Base-by-base conservation (phyloP, 768 basidiomycete genomes). In the Xerocomellus chrysenteron region DNA sequence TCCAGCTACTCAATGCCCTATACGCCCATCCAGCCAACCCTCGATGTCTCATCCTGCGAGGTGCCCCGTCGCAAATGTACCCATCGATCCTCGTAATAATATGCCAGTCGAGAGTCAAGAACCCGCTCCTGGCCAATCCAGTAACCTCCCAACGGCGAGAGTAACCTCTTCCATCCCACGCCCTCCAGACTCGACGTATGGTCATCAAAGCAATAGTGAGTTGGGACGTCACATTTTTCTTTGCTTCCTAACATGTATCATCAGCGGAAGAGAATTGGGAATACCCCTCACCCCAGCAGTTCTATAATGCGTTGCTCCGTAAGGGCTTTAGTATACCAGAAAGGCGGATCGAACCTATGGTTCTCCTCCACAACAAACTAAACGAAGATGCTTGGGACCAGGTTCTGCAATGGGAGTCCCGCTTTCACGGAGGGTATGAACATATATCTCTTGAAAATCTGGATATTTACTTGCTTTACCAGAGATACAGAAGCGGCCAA, bases 371-470 rank as follows among this genome's bases (percentile, higher is more conserved):
- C 41, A 60, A 56, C 16, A 50, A 26, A n/a, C 5, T 55, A 1
- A 61, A 60, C 16, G 59, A 60, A 19, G 59, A 60, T 5, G 48
- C 59, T 21, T 55, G 52, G 58, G 50, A 39, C 9, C 33, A 47
- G 28, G 59, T 55, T n/a, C 12, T 60, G n/a, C 52, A 5, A 37
- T 60, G 52, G 52, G 59, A 61, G 32, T 60, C 59, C 7, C 59
- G 45, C 40, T 60, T 60, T 13, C 59, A 60, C 21, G 59, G 58
- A 55, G 52, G 59, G 52, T 60, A 50, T 9, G 52, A 26, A 48
- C 6, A n/a, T n/a, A 19, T 4, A 16, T 42, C 4, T 32, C 4
- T 50, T n/a, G 44, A 11, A 1, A 12, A 8, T 17, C 2, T 32
- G 12, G 19, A 24, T 49, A 19, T 17, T 54, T 30, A 59, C 11